These are phyloP conservation scores for Quercus parvula DNA, from an alignment of 306 rosid species.

Conservation along the genomic window DNA sequence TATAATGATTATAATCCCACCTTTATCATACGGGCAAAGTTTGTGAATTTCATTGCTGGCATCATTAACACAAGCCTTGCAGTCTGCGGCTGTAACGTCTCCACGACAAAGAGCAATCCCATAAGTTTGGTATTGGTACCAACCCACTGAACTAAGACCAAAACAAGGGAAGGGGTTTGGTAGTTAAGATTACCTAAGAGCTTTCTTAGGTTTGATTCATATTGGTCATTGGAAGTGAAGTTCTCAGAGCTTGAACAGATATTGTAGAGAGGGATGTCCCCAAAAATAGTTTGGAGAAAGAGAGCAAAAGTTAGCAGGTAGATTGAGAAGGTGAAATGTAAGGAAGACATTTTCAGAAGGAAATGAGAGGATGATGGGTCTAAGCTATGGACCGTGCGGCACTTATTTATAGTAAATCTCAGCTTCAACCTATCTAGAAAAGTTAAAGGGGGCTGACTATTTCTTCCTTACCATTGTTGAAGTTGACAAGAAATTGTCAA, in stretches of 20 bases:
- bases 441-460: too few species aligned
- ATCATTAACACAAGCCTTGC: not conserved
- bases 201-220: not conserved
- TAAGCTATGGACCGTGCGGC: not conserved
- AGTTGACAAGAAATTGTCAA: too few species aligned
- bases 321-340: not conserved
- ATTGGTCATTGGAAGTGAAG: not conserved
- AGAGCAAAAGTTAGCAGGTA: not conserved
- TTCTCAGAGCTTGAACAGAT: not conserved
- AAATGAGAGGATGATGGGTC: not conserved
- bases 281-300: not conserved
- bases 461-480: too few species aligned
- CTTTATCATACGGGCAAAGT: not conserved
- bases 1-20: not conserved
- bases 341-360: not conserved
- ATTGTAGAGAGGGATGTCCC: not conserved
- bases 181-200: not conserved
- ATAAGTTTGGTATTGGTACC: not conserved
- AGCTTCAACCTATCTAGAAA: not conserved
- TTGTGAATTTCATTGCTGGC: not conserved
- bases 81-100: not conserved
- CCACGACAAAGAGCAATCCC: not conserved
- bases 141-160: not conserved
- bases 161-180: not conserved
- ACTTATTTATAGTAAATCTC: not conserved